Evolutionary conservation across 169 alveolate species (phyloP).

Genomic region (Plasmodium vivax): DNA sequence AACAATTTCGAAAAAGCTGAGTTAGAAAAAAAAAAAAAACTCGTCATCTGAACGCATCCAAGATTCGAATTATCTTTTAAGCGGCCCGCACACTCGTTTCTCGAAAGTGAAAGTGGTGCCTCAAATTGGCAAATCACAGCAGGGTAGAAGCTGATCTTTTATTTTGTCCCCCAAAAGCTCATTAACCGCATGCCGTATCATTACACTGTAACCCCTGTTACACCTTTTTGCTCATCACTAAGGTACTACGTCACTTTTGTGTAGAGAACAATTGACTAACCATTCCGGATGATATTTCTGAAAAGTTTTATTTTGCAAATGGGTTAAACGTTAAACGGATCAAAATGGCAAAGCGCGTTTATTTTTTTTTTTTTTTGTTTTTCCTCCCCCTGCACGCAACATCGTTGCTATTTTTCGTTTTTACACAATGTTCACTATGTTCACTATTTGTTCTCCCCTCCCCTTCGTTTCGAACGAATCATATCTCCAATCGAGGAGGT

Average conservation of each 20-base stretch:
- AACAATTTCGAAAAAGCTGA: not conserved
- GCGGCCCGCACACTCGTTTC: not conserved
- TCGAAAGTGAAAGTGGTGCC: not conserved
- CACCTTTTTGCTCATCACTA: not conserved
- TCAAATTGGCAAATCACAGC: not conserved
- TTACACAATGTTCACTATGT: not conserved
- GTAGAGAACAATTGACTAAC: not conserved
- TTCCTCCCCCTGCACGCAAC: not conserved
- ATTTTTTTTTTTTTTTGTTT: not conserved
- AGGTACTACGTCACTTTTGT: not conserved
- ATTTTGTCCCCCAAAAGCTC: not conserved
- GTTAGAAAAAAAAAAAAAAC: not conserved
- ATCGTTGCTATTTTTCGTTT: not conserved
- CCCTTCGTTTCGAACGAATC: not conserved
- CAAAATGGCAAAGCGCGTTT: not conserved
- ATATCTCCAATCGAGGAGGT: not conserved
- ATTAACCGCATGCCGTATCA: not conserved
- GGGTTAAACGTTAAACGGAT: not conserved
- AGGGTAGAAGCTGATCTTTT: not conserved
- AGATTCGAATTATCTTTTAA: not conserved
- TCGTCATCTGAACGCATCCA: not conserved
- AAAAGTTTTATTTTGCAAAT: not conserved
- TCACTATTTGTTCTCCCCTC: not conserved
- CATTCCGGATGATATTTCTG: not conserved
- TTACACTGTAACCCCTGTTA: not conserved